Conservation (phyloP, 164 flowering plant genomes). For the Protea cynaroides region DNA sequence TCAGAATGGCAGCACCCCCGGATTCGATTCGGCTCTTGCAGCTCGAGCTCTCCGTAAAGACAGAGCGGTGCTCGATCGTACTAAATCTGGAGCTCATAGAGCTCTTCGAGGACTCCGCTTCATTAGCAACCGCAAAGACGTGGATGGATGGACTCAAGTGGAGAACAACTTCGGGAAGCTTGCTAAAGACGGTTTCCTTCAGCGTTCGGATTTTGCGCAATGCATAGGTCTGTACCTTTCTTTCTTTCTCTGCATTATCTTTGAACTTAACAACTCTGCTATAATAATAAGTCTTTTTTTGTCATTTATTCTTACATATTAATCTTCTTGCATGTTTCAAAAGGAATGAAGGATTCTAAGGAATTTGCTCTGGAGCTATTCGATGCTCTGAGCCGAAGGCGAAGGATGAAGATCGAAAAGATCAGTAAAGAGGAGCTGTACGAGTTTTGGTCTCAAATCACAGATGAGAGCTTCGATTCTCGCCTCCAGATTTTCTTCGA, state of each 20-base stretch:
- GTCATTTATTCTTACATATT: not conserved
- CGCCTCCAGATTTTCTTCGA: conserved; percentile 99
- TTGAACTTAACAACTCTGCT: not conserved
- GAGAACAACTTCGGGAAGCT: conserved; percentile 67
- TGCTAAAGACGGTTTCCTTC: conserved; percentile 57
- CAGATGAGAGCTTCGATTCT: conserved; percentile 96
- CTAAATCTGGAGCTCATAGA: too few relatives aligned
- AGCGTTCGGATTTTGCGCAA: conserved; percentile 82
- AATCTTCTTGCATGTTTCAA: not conserved
- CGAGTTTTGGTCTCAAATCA: conserved; percentile 89
- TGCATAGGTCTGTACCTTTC: conserved; percentile 69
- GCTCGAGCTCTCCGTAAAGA: conserved; percentile 71
- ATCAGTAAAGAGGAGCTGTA: conserved; percentile 77
- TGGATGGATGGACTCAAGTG: too few relatives aligned
- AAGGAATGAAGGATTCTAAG: conserved; percentile 93
- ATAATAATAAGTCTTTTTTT: not conserved
- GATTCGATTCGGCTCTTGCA: conserved; percentile 12
- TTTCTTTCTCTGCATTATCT: not conserved
- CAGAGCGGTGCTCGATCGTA: too few relatives aligned
- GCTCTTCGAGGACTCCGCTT: too few relatives aligned
- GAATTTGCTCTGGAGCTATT: conserved; percentile 87
- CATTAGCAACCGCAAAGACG: too few relatives aligned
- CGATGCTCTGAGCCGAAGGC: conserved; percentile 81
- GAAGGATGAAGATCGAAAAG: conserved; percentile 68
- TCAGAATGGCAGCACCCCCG: not conserved